Conservation (phyloP, 1,139 yeast species). For the Zygoascus hellenicus region DNA sequence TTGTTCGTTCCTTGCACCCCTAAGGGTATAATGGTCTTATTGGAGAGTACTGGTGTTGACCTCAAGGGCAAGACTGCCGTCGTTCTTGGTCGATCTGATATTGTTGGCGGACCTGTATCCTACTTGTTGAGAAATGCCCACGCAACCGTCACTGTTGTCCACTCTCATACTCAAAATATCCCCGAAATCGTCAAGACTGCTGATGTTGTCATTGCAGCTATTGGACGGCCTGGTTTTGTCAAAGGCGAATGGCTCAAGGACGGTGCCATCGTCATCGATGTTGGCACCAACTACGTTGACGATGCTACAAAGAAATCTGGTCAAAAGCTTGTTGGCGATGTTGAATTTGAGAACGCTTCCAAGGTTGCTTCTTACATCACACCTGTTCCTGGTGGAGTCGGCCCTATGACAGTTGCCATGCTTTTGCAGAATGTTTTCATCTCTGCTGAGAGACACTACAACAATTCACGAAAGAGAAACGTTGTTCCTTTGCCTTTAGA, state of each 20-base stretch:
- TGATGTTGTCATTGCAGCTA: constrained; percentile 88
- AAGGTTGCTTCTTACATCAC: constrained; percentile 71
- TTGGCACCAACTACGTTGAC: constrained; percentile 85
- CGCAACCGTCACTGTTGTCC: constrained; percentile 84
- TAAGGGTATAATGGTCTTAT: constrained; percentile 79
- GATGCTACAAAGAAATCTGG: constrained; percentile 79
- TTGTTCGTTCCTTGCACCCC: constrained; percentile 93
- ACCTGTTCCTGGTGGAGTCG: constrained; percentile 99
- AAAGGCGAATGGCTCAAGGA: constrained; percentile 85
- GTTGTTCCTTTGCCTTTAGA: constrained; percentile 57
- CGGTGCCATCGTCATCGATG: constrained; percentile 88
- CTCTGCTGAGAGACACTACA: constrained; percentile 59
- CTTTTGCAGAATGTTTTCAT: constrained; percentile 77
- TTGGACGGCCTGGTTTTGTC: constrained; percentile 78
- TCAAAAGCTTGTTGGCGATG: constrained; percentile 87
- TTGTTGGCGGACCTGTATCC: constrained; percentile 93
- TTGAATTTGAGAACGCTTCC: constrained; percentile 65
- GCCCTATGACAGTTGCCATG: constrained; percentile 99
- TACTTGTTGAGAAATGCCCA: constrained; percentile 70
- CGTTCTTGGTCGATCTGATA: constrained; percentile 92
- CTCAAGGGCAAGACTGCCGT: constrained; percentile 82
- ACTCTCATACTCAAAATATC: constrained; percentile 66
- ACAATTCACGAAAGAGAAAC: constrained; percentile 29
- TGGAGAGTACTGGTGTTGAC: constrained; percentile 55
- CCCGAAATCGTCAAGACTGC: constrained; percentile 60